A percentile compares a stretch with the other conserved stretches of the same genome.
Evolutionary conservation across 2,329 filamentous ascomycete genomes (phyloP).

Genomic region (Juglanconis juglandina): DNA sequence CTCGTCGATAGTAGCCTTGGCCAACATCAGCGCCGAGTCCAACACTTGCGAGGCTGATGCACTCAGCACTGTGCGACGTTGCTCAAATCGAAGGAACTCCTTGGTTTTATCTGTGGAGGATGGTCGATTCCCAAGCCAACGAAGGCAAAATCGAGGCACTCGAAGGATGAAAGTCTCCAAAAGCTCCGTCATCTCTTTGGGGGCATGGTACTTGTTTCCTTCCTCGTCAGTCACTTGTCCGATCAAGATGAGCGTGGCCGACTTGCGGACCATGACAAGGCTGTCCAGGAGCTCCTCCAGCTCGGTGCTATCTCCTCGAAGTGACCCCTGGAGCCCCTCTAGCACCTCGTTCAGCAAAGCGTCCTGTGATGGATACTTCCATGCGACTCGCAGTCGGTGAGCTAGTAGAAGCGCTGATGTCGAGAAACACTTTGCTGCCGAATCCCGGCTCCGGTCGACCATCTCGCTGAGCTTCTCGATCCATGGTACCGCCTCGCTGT

Average conservation of each 20-base stretch:
- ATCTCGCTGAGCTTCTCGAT: constrained; percentile 42
- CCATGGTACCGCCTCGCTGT: constrained; percentile 55
- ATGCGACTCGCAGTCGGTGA: constrained; percentile 46
- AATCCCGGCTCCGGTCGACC: constrained; percentile 38
- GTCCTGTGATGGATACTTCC: constrained; percentile 35
- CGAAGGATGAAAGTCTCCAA: constrained; percentile 56
- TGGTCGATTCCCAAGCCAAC: constrained; percentile 60
- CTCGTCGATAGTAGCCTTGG: constrained; percentile 50
- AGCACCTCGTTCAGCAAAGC: constrained; percentile 46
- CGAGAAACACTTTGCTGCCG: constrained; percentile 48
- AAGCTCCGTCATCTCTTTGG: constrained; percentile 28
- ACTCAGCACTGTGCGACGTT: constrained; percentile 51
- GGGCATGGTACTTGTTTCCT: constrained; percentile 10
- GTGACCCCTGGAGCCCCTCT: constrained; percentile 53
- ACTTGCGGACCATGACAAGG: constrained; percentile 53
- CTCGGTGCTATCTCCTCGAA: constrained; percentile 57
- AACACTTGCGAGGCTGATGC: constrained; percentile 54
- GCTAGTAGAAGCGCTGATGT: constrained; percentile 54
- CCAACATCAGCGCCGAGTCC: constrained; percentile 57
- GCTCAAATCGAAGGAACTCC: constrained; percentile 58
- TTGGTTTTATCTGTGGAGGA: constrained; percentile 50
- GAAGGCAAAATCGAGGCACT: constrained; percentile 56
- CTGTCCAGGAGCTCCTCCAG: constrained; percentile 59
- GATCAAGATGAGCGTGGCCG: constrained; percentile 47
- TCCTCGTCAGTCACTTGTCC: constrained; percentile 18